Evolutionary conservation across 1,284 basidiomycete species (phyloP), one percentile per base, ranked within the genome.

Genomic region (Xanthoconium separans): DNA sequence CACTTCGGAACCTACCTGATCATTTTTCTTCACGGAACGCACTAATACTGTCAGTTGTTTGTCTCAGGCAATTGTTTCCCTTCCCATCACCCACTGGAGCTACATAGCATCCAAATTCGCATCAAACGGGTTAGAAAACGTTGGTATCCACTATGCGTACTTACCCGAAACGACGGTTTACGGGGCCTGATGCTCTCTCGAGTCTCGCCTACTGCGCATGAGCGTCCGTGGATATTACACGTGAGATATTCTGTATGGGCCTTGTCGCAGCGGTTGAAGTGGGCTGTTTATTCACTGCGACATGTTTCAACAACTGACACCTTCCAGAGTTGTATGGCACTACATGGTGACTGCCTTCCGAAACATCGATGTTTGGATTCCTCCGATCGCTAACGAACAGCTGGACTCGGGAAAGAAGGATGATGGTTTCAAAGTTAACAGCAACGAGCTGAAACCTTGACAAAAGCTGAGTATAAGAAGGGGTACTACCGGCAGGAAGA

Each of bases 381-480:
- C 13, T 18, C n/a, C n/a, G 11, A 29, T 12, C 12, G 6, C 9
- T 9, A 27, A 29, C 36, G 12, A 12, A 13, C 22, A 18, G 7
- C 24, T 12, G n/a, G n/a, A 15, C n/a, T 27, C 13, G 5, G 3
- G 13, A 22, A 7, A 8, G 2, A 8, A 33, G 4, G 1, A 7
- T 18, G 10, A 30, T 31, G 20, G 20, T 3, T 24, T 24, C 20
- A 31, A 36, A 29, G 48, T 20, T 22, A 18, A 18, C 2, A 36
- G 18, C 13, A n/a, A 46, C 13, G 31, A 4, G n/a, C 31, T 44
- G 46, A 50, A 24, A n/a, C n/a, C 4, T 42, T 16, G 3, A 41
- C 37, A 22, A 59, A 15, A 30, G 15, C 20, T 6, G 20, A 31
- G 9, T 49, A 59, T 61, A 59, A 58, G 24, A 56, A 37, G 11